Evolutionary conservation across 2,329 filamentous ascomycete species (phyloP).

Genomic region (Microdochium bolleyi): DNA sequence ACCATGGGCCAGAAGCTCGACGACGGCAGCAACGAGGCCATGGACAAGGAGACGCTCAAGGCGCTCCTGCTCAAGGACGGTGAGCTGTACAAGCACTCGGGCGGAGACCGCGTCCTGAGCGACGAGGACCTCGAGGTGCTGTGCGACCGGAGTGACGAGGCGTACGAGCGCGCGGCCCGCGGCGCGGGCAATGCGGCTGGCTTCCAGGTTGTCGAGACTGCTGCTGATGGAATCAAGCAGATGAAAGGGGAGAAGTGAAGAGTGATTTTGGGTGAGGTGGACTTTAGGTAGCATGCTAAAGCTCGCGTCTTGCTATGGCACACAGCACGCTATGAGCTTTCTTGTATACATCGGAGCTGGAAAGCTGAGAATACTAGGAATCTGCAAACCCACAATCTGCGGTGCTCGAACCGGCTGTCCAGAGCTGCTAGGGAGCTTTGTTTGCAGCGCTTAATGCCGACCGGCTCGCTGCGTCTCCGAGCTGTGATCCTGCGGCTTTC

Average conservation of each 20-base stretch:
- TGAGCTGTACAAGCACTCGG: conserved; percentile 48
- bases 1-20: conserved; percentile 57
- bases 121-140: conserved; percentile 70
- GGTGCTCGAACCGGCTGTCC: too few species aligned
- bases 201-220: conserved; percentile 78
- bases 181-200: conserved; percentile 65
- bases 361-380: too few species aligned
- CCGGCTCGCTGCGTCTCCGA: too few species aligned
- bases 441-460: too few species aligned
- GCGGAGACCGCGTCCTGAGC: conserved; percentile 60
- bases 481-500: too few species aligned
- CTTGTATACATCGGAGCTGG: too few species aligned
- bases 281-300: not conserved
- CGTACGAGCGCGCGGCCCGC: conserved; percentile 65
- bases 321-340: too few species aligned
- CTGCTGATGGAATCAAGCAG: conserved; percentile 39
- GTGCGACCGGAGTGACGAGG: conserved; percentile 61
- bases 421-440: too few species aligned
- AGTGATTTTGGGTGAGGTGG: too few species aligned
- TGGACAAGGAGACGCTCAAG: conserved; percentile 54
- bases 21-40: conserved; percentile 28
- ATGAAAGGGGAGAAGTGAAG: conserved; percentile 7
- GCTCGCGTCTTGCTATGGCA: not conserved
- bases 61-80: conserved; percentile 66
- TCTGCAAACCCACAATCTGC: too few species aligned